These are phyloP conservation scores for Pyropia yezoensis DNA, from an alignment of 23 red algal species.

Conservation along the genomic window DNA sequence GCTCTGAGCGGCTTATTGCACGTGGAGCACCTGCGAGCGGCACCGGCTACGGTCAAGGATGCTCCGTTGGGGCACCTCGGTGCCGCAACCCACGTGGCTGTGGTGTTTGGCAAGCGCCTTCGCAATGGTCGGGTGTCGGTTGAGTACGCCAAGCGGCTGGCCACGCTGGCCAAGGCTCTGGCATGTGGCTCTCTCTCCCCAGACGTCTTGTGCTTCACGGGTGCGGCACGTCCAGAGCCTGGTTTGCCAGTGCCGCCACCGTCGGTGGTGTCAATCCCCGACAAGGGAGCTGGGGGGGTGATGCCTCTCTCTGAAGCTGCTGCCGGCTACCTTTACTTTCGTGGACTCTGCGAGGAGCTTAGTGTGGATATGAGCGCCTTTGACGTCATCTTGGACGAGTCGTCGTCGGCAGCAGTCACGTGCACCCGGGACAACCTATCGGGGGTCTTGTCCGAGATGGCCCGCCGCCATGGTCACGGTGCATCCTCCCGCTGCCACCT, in stretches of 20 bases:
- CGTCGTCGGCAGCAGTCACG: constrained; percentile 6
- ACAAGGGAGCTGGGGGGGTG: constrained; percentile 27
- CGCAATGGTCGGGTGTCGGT: constrained; percentile 64
- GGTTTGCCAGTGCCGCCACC: too few species aligned
- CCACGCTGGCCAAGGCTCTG: constrained; percentile 69
- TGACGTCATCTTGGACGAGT: constrained; percentile 55
- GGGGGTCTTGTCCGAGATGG: constrained; percentile 47
- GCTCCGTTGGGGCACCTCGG: constrained; percentile 36
- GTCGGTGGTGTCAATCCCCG: too few species aligned
- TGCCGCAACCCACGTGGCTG: constrained; percentile 49
- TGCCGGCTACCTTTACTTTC: constrained; percentile 79
- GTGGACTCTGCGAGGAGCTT: constrained; percentile 67
- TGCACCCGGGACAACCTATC: constrained; percentile 33
- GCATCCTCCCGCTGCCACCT: constrained; percentile 52
- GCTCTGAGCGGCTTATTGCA: too few species aligned
- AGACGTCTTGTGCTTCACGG: constrained; percentile 73
- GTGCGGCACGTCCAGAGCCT: constrained; percentile 6
- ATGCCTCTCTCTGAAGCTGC: constrained; percentile 44
- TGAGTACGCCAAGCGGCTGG: constrained; percentile 72
- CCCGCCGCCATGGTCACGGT: constrained; percentile 21
- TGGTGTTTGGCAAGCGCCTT: constrained; percentile 85
- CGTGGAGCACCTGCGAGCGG: too few species aligned
- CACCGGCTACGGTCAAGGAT: constrained; percentile 15
- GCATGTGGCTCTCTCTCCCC: constrained; percentile 36
- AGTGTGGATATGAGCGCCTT: constrained; percentile 30